Conservation (phyloP, 2,329 filamentous ascomycete genomes). For the Colletotrichum tropicicola region DNA sequence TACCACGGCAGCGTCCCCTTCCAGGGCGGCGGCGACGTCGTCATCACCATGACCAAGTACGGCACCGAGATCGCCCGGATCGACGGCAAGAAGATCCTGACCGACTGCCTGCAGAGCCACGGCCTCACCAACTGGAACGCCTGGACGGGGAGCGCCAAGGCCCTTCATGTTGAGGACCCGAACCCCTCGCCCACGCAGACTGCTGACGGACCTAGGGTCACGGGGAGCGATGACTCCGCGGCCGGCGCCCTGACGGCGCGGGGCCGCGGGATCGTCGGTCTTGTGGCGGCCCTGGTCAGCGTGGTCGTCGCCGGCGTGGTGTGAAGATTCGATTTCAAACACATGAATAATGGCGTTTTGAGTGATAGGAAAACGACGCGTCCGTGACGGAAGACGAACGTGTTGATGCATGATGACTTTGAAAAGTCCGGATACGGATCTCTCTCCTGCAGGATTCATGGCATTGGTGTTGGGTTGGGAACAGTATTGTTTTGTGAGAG, state of each 20-base stretch:
- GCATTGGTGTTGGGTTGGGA: too few relatives aligned
- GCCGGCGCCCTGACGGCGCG: not conserved
- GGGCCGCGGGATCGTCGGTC: not conserved
- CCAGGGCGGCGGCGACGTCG: constrained; percentile 38
- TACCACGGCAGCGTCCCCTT: constrained; percentile 41
- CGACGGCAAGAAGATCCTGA: constrained; percentile 13
- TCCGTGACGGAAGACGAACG: too few relatives aligned
- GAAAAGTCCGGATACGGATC: too few relatives aligned
- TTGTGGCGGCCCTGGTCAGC: too few relatives aligned
- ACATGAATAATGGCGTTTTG: too few relatives aligned
- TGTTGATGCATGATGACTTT: too few relatives aligned
- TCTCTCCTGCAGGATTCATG: too few relatives aligned
- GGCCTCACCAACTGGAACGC: constrained; percentile 32
- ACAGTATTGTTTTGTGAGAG: too few relatives aligned
- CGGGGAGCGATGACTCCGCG: not conserved
- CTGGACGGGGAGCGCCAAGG: constrained; percentile 23
- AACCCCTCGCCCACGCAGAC: constrained; percentile 21
- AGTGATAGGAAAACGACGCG: not conserved
- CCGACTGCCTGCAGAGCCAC: constrained; percentile 7
- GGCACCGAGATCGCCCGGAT: constrained; percentile 23
- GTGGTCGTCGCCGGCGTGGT: not conserved
- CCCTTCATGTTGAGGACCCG: constrained; percentile 22
- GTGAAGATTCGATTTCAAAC: too few relatives aligned
- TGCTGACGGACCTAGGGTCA: constrained; percentile 9
- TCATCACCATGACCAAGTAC: constrained; percentile 42